Evolutionary conservation across 2,329 filamentous ascomycete genomes (phyloP).

Genomic region (Tricladium varicosporioides): DNA sequence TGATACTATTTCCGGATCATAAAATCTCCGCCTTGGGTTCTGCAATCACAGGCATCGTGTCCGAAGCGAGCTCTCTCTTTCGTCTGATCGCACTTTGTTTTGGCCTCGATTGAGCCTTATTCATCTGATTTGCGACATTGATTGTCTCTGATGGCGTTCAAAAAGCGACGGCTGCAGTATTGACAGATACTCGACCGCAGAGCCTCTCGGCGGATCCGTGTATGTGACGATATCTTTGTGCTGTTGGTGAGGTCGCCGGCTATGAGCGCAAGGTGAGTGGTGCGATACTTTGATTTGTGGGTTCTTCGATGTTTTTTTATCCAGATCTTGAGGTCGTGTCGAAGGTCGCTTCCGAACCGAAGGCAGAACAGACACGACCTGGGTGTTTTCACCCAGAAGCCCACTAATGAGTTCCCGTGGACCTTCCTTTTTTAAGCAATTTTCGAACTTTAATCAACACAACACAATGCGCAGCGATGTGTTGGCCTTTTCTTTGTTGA

Average conservation of each 20-base stretch:
- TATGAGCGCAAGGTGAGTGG: background rate
- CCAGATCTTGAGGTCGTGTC: background rate
- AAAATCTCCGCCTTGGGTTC: background rate
- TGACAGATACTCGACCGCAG: background rate
- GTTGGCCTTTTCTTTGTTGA: background rate
- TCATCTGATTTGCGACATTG: too few species aligned
- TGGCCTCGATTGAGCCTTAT: too few species aligned
- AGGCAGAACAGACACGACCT: background rate
- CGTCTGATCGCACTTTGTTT: background rate
- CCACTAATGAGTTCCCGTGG: background rate
- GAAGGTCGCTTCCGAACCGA: background rate
- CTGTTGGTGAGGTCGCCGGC: background rate
- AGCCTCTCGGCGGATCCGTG: background rate
- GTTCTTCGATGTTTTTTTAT: background rate
- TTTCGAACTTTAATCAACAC: background rate
- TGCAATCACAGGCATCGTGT: background rate
- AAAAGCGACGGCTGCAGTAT: too few species aligned
- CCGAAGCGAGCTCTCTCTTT: background rate
- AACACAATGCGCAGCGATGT: background rate
- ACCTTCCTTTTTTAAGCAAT: background rate
- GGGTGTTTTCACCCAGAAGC: too few species aligned
- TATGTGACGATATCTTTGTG: background rate
- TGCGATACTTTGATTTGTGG: background rate
- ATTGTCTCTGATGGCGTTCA: too few species aligned
- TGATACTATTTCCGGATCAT: background rate